These are phyloP conservation scores for Nigrospora oryzae DNA, from an alignment of 2,329 filamentous ascomycete genomes.

Conservation along the genomic window DNA sequence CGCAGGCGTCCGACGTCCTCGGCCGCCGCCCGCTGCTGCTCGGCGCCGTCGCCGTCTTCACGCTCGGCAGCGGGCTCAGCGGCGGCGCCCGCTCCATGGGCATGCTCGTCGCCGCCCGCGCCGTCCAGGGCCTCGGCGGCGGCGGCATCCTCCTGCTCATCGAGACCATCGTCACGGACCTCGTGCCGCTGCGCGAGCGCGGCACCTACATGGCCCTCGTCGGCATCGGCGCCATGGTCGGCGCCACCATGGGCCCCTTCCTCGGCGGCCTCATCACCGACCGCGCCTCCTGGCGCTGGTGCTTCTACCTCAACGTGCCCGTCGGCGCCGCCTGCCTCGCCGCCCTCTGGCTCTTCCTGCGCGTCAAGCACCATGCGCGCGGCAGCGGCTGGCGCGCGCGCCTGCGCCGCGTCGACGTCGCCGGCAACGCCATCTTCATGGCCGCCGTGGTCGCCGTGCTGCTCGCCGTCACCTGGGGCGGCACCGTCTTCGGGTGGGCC, in stretches of 20 bases:
- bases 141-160: constrained; percentile 2
- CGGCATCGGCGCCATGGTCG: not conserved
- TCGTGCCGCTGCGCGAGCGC: constrained; percentile 2
- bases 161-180: not conserved
- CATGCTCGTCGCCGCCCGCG: constrained; percentile 1
- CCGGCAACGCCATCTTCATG: constrained; percentile 26
- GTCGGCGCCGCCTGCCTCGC: constrained; percentile 15
- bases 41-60: not conserved
- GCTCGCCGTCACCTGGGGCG: constrained; percentile 25
- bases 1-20: constrained; percentile 35
- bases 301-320: constrained; percentile 27
- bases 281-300: constrained; percentile 25
- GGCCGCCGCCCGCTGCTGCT: constrained; percentile 26
- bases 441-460: constrained; percentile 22
- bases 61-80: constrained; percentile 2
- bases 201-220: constrained; percentile 2
- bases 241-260: not conserved
- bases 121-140: constrained; percentile 1
- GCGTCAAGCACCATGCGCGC: constrained; percentile 15
- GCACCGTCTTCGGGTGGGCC: constrained; percentile 25
- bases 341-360: constrained; percentile 20
- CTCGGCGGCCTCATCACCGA: constrained; percentile 1
- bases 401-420: constrained; percentile 27
- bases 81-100: not conserved
- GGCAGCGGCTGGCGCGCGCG: constrained; percentile 30